Base-by-base conservation (phyloP, 805 yeast genomes). In the Lipomyces orientalis region DNA sequence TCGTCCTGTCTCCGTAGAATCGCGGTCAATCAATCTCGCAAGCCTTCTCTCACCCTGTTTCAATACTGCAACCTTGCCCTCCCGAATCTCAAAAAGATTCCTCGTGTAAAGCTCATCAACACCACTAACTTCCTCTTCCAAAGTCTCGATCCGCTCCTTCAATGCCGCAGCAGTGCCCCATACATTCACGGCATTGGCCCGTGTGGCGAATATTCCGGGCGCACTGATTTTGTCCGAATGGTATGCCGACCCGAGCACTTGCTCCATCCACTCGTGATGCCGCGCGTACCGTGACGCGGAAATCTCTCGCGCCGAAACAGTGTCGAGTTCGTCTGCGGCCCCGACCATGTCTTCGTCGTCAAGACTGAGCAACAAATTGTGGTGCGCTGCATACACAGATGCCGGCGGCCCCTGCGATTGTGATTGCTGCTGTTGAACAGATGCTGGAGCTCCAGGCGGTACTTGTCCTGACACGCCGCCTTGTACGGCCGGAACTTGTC, bases 241-340 rank as follows among this genome's bases (percentile, higher is more conserved):
- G 54, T 69, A 66, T 10, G 81, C 80, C 37, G 77, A 73, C 16
- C 82, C 83, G 16, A 81, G 67, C 2, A 79, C 76, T 39, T 79
- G 78, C 67, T 79, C 81, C 73, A 81, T 78, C 83, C 83, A 81
- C 64, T 81, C 84, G 68, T 81, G 82, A 67, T 81, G 82, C 25
- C 82, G 74, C 16, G 81, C 79, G 62, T 79, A 81, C 25, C 84
- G 74, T 55, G 78, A 76, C 34, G 81, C 79, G 19, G 82, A 79
- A n/a, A 81, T 78, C 60, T 81, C 82, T 14, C 83, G 74, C 43
- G 82, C 75, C 9, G 81, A 78, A 49, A 81, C 73, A 7, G 78
- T 73, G 66, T 81, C 84, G 34, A 81, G 73, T 70, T 80, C 83
- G 54, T 68, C 71, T n/a, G 59, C 60, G 1, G 71, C 68, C 9